Conservation (phyloP, 495 filamentous ascomycete genomes). For the Penicillium coffeae region DNA sequence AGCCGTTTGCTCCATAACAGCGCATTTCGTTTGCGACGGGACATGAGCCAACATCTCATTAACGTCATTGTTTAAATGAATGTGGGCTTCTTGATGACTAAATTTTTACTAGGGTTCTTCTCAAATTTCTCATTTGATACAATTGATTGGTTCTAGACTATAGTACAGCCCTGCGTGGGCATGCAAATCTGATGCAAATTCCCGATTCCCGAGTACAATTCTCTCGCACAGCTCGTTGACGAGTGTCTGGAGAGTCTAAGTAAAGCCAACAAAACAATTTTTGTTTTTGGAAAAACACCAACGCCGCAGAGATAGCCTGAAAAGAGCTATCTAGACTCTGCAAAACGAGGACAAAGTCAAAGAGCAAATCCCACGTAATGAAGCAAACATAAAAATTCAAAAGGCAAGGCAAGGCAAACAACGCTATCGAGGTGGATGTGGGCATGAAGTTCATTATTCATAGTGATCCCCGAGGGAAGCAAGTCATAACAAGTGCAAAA, state of each 20-base stretch:
- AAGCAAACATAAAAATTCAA: slow-evolving; percentile 1
- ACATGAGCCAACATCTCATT: too few species aligned
- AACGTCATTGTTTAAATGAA: too few species aligned
- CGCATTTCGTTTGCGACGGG: not conserved
- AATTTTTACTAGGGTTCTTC: not conserved
- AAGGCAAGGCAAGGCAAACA: slow-evolving; percentile 8
- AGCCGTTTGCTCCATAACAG: not conserved
- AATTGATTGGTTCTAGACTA: slow-evolving; percentile 19
- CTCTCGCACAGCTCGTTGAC: not conserved
- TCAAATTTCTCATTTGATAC: slow-evolving; percentile 1
- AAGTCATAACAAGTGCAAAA: slow-evolving; percentile 20
- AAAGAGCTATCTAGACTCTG: not conserved
- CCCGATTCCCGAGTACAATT: not conserved
- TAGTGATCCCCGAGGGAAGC: slow-evolving; percentile 17
- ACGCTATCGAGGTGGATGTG: not conserved
- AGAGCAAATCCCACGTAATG: not conserved
- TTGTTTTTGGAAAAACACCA: not conserved
- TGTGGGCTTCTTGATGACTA: too few species aligned
- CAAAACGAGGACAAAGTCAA: not conserved
- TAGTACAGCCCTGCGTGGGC: slow-evolving; percentile 16
- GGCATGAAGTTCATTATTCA: slow-evolving; percentile 32
- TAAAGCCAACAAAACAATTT: not conserved
- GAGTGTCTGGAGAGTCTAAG: not conserved
- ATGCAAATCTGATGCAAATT: slow-evolving; percentile 14
- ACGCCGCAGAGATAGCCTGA: slow-evolving; percentile 6